These are phyloP conservation scores for Sporisorium scitamineum DNA, from an alignment of 1,284 basidiomycete species.

Conservation along the genomic window DNA sequence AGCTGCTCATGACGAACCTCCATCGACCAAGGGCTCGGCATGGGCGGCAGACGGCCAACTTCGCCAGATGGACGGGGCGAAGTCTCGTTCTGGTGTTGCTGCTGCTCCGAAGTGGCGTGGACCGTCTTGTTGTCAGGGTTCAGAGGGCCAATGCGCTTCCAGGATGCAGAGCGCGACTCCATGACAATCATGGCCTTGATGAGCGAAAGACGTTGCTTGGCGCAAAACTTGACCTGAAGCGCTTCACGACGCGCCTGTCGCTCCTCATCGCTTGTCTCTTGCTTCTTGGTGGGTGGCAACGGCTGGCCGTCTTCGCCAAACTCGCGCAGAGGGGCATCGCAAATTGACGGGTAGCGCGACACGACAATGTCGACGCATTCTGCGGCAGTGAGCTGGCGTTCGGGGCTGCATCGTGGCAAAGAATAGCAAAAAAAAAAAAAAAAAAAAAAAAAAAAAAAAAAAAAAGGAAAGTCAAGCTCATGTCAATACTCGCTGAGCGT, in stretches of 20 bases:
- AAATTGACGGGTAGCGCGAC: conserved; percentile 36
- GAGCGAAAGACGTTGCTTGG: conserved; percentile 49
- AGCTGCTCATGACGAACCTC: conserved; percentile 53
- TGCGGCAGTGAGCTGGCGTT: conserved; percentile 15
- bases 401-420: conserved; percentile 7
- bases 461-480: background rate
- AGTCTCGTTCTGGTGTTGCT: background rate
- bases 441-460: background rate
- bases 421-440: background rate
- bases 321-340: conserved; percentile 41
- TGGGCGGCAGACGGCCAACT: conserved; percentile 27
- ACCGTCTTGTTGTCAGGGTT: conserved; percentile 14
- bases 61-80: conserved; percentile 8
- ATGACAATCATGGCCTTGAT: conserved; percentile 62
- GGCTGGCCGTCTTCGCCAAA: conserved; percentile 55
- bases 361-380: conserved; percentile 34
- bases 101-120: background rate
- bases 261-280: conserved; percentile 56
- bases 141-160: conserved; percentile 42
- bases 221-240: conserved; percentile 36
- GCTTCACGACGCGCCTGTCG: conserved; percentile 43
- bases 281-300: conserved; percentile 55
- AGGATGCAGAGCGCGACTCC: conserved; percentile 46
- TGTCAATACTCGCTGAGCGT: no score
- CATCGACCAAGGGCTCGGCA: conserved; percentile 57